Evolutionary conservation across 1,284 basidiomycete genomes (phyloP), one percentile per base, ranked within the genome.

Genomic region (Ceratobasidium sp.): DNA sequence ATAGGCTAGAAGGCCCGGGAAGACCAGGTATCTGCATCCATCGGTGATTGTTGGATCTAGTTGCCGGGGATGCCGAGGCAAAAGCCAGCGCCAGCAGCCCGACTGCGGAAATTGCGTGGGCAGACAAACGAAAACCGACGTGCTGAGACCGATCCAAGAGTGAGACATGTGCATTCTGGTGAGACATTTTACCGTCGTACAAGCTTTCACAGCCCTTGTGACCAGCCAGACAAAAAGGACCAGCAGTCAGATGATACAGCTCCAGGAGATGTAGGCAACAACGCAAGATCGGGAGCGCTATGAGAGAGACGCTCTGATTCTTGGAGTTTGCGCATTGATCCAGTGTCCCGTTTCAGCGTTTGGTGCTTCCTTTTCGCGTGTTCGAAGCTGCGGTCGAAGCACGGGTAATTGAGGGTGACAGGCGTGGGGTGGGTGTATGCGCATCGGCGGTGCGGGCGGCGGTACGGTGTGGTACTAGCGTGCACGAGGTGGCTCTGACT

Each of bases 41-140:
- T 62, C 61, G 61, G n/a, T 62, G 61, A 40, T 62, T 32, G 34
- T 61, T 37, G 6, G 57, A 62, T 62, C 40, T 62, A 44, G 61
- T 62, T 62, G 61, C 61, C 61, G 61, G 22, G 40, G 19, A 40
- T 62, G 61, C 61, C 61, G 61, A 62, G 34, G 11, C 32, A 11
- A 32, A 15, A 13, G 17, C 57, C 29, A 37, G 15, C 40, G 9
- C 40, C 15, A 32, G 57, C 37, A 34, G 3, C 17, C n/a, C 49
- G 29, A 25, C 37, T 61, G 34, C 25, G n/a, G 34, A 22, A 25
- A 56, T 11, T 56, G 34, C 37, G 37, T 40, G n/a, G 11, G 61
- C 37, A 40, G 37, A 40, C 37, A 40, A 40, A 40, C 37, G 37
- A 40, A 40, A 40, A 9, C 37, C 37, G 25, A 29, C 25, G 5